A percentile compares a stretch with the other conserved stretches of the same genome.
phyloP scores from a whole-genome alignment of 2,329 filamentous ascomycete species.

The Colletotrichum graminicola region DNA sequence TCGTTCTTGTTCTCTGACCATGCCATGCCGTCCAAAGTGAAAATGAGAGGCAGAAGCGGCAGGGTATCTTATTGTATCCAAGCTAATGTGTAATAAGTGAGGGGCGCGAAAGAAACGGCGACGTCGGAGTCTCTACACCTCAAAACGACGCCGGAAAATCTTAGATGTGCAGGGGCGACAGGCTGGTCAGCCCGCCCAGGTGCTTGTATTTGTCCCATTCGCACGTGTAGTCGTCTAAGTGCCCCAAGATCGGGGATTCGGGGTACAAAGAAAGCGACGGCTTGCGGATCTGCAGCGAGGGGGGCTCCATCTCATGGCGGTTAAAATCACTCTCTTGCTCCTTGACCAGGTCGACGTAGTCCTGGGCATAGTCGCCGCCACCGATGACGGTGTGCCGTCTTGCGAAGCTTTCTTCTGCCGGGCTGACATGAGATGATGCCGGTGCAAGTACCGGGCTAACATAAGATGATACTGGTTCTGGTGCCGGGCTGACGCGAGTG shows the following conservation, averaged over 20 bases:
- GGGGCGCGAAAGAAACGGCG: background rate
- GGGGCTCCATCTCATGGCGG: slow-evolving; percentile 32
- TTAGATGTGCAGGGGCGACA: slow-evolving; percentile 29
- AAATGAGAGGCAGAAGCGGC: slow-evolving; percentile 26
- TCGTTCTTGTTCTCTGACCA: background rate
- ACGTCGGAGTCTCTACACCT: background rate
- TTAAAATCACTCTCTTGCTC: slow-evolving; percentile 41
- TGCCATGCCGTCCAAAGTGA: background rate
- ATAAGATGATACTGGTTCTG: no score
- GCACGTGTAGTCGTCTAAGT: slow-evolving; percentile 46
- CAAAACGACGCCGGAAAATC: no score
- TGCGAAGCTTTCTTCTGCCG: background rate
- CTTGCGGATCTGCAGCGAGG: slow-evolving; percentile 45
- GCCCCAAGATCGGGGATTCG: slow-evolving; percentile 4
- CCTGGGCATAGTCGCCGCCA: slow-evolving; percentile 44
- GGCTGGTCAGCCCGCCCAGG: slow-evolving; percentile 57
- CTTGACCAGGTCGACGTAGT: slow-evolving; percentile 46
- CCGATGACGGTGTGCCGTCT: slow-evolving; percentile 27
- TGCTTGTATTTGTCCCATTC: slow-evolving; percentile 63
- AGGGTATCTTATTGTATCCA: slow-evolving; percentile 42
- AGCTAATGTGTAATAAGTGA: slow-evolving; percentile 21
- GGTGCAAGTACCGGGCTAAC: background rate
- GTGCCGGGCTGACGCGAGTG: background rate
- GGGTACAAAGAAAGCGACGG: slow-evolving; percentile 29
- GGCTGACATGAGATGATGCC: no score